These are phyloP conservation scores for Dentipellis fragilis DNA, from an alignment of 768 basidiomycete genomes.

Conservation along the genomic window DNA sequence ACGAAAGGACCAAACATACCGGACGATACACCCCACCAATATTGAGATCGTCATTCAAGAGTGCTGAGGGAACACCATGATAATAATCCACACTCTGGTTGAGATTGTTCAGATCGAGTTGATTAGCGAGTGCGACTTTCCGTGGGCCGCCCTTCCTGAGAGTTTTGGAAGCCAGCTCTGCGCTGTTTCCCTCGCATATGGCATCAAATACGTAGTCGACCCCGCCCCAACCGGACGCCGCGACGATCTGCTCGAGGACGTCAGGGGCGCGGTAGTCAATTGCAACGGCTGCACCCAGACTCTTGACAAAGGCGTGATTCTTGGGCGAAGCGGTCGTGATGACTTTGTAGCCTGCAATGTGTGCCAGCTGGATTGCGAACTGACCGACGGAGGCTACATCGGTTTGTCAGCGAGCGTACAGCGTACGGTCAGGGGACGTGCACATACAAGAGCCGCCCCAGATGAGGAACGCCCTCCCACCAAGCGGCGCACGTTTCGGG, in stretches of 20 bases:
- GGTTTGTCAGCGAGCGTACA: slow-evolving; percentile 18
- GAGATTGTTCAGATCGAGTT: neutral
- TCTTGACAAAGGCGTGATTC: slow-evolving; percentile 25
- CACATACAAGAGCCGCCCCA: neutral
- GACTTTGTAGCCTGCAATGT: slow-evolving; percentile 22
- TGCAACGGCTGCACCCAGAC: slow-evolving; percentile 25
- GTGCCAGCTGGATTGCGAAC: slow-evolving; percentile 21
- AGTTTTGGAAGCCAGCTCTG: neutral
- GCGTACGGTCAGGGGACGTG: slow-evolving; percentile 2
- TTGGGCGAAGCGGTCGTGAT: slow-evolving; percentile 24
- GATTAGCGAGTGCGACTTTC: neutral
- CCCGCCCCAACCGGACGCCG: neutral
- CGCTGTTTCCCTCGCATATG: neutral
- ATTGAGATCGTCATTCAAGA: neutral
- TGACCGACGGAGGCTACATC: slow-evolving; percentile 16
- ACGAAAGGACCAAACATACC: neutral
- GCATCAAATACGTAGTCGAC: neutral
- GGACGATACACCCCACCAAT: neutral
- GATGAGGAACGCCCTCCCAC: neutral
- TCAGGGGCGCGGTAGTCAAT: slow-evolving; percentile 16
- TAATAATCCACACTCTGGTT: neutral
- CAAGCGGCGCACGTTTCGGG: neutral
- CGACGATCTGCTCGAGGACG: neutral
- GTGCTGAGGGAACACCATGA: neutral
- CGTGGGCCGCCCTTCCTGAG: neutral